Evolutionary conservation across 2,329 filamentous ascomycete genomes (phyloP).

Genomic region (Pyricularia sp.): DNA sequence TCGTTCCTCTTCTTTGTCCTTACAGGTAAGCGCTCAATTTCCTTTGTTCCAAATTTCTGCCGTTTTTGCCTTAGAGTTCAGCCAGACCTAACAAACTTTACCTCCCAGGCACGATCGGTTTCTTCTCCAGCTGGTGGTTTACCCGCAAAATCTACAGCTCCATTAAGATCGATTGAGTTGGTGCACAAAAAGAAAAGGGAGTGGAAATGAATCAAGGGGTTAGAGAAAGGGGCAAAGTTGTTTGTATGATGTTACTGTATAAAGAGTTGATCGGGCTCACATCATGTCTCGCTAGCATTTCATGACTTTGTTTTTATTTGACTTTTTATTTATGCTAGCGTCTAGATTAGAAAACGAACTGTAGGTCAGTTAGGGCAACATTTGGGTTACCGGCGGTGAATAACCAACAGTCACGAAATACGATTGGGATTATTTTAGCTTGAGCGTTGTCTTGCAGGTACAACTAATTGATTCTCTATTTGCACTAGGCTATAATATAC

Average conservation of each 20-base stretch:
- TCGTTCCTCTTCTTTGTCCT: slow-evolving; percentile 89
- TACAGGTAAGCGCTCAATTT: slow-evolving; percentile 63
- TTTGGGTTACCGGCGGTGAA: neutral
- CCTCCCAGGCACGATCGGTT: slow-evolving; percentile 76
- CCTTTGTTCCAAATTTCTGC: slow-evolving; percentile 32
- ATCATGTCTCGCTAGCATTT: slow-evolving; percentile 8
- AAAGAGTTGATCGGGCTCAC: slow-evolving; percentile 7
- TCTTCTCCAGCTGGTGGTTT: slow-evolving; percentile 91
- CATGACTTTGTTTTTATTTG: neutral
- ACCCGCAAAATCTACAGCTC: slow-evolving; percentile 89
- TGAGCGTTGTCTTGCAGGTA: no score
- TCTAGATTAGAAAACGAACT: neutral
- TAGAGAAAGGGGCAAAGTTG: neutral
- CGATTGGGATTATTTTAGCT: no score
- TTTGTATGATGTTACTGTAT: neutral
- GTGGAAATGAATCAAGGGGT: neutral
- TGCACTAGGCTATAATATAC: neutral
- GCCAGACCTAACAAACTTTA: slow-evolving; percentile 8
- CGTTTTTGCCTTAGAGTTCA: neutral
- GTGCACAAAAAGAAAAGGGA: neutral
- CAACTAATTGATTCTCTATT: no score
- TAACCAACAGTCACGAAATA: neutral
- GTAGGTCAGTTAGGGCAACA: neutral
- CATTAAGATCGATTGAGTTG: slow-evolving; percentile 85
- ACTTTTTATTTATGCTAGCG: neutral